Base-by-base conservation (phyloP, 1,284 basidiomycete genomes). In the Boletus sp. region DNA sequence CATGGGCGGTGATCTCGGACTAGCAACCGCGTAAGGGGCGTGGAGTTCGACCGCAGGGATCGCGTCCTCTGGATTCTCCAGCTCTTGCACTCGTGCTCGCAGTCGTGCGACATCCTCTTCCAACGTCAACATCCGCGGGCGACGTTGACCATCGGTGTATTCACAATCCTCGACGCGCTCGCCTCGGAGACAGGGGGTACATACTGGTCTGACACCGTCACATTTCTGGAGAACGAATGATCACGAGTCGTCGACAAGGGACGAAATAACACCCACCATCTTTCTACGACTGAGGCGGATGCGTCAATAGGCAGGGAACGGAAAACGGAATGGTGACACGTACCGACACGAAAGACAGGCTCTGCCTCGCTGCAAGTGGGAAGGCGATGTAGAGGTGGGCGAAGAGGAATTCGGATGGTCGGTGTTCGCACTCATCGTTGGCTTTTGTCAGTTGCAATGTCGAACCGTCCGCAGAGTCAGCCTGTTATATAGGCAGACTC, bases 141-240 rank as follows among this genome's bases (percentile, higher is more conserved):
- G 71, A 16, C 68, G 69, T 37, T 68, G 68, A 17, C 71, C 72
- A 49, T 80, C 77, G 1, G 73, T 70, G 59, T 80, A 81, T 68
- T 81, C 77, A 63, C 79, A 80, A 46, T 80, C 80, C 1, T 74
- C 74, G n/a, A 63, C 62, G 14, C 77, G 69, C 30, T 76, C 74
- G 3, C 73, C 71, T 6, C 71, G 67, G 49, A 70, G 59, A 59
- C 79, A 80, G 47, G 74, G 76, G 4, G 70, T 67, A 54, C 79
- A 80, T 21, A 74, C 63, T 1, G 80, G 80, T 37, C 75, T 72
- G 2, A 52, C 46, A 6, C 80, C 79, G 56, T 81, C 78, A 44
- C 79, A 80, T 71, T 71, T 79, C 79, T 80, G 55, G 11, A 30
- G 19, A 16, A 40, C 56, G 55, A 33, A 11, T 6, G 11, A 44